Percentiles rank a stretch among this genome's conserved stretches.
phyloP scores from a whole-genome alignment of 2,329 filamentous ascomycete genomes.

The Parasarocladium wereldwijsianum region DNA sequence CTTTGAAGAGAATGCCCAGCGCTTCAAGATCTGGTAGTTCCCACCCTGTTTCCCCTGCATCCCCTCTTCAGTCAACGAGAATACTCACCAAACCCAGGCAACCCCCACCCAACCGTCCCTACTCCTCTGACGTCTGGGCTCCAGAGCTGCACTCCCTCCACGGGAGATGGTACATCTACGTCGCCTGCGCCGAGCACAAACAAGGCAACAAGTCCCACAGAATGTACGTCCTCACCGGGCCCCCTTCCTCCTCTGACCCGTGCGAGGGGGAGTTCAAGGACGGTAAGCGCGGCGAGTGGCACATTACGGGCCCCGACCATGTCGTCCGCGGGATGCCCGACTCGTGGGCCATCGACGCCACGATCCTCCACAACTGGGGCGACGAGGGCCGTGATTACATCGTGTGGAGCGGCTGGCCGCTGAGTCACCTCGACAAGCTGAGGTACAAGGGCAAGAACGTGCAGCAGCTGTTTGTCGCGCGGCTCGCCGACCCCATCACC shows the following conservation, averaged over 20 bases:
- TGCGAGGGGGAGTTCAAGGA: too few relatives aligned
- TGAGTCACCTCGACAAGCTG: too few relatives aligned
- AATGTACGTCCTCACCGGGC: slow-evolving; percentile 5
- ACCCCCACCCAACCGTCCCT: too few relatives aligned
- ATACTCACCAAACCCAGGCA: too few relatives aligned
- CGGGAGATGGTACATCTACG: slow-evolving; percentile 12
- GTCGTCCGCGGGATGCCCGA: slow-evolving; percentile 8
- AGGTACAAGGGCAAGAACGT: slow-evolving; percentile 6
- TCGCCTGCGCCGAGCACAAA: slow-evolving; percentile 2
- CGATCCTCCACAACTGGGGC: slow-evolving; percentile 7
- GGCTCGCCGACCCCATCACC: slow-evolving; percentile 5
- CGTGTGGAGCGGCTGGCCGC: slow-evolving; percentile 8
- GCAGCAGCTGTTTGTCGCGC: slow-evolving; percentile 7
- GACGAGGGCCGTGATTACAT: slow-evolving; percentile 8
- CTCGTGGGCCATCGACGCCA: slow-evolving; percentile 8
- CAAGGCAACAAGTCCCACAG: slow-evolving; percentile 4
- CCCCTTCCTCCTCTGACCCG: slow-evolving; percentile 5
- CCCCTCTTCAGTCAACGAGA: too few relatives aligned
- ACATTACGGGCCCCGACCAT: slow-evolving; percentile 7
- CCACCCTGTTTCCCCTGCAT: slow-evolving; percentile 6
- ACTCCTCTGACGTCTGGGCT: slow-evolving; percentile 11
- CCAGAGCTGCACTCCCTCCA: slow-evolving; percentile 10
- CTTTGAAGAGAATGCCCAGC: too few relatives aligned
- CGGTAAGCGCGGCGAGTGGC: too few relatives aligned
- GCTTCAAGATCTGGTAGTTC: slow-evolving; percentile 14